These are phyloP conservation scores for Mortierella sp. DNA, from an alignment of 371 early-diverging fungal genomes.

Conservation along the genomic window DNA sequence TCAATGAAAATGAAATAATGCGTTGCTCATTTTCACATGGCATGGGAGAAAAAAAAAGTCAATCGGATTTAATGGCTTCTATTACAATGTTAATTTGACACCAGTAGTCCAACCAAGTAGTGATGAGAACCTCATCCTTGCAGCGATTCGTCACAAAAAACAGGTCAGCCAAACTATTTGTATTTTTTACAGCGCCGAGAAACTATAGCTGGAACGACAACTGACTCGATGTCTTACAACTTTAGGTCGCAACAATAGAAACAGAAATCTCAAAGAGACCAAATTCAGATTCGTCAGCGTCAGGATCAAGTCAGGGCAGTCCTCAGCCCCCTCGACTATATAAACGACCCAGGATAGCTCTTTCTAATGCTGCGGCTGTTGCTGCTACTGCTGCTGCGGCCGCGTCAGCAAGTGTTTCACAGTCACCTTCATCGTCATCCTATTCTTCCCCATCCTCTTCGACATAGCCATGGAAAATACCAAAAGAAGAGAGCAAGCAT, in stretches of 20 bases:
- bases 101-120: constrained; percentile 27
- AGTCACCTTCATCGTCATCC: neutral
- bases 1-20: too few relatives aligned
- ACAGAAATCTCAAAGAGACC: constrained; percentile 22
- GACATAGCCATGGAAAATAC: too few relatives aligned
- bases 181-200: neutral
- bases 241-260: neutral
- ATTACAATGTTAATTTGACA: neutral
- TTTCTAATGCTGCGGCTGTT: constrained; percentile 22
- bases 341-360: constrained; percentile 51
- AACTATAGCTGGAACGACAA: too few relatives aligned
- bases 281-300: constrained; percentile 5
- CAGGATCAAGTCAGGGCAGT: neutral
- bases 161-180: neutral
- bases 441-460: constrained; percentile 3
- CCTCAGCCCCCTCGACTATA: constrained; percentile 25
- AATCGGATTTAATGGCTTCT: neutral
- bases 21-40: neutral
- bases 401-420: neutral
- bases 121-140: constrained; percentile 50
- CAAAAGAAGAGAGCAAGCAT: too few relatives aligned
- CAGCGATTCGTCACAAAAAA: constrained; percentile 44
- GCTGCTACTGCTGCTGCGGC: neutral
- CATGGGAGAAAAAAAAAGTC: neutral
- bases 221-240: too few relatives aligned